These are phyloP conservation scores for Trametes cinnabarina DNA, from an alignment of 768 basidiomycete genomes.

Conservation along the genomic window DNA sequence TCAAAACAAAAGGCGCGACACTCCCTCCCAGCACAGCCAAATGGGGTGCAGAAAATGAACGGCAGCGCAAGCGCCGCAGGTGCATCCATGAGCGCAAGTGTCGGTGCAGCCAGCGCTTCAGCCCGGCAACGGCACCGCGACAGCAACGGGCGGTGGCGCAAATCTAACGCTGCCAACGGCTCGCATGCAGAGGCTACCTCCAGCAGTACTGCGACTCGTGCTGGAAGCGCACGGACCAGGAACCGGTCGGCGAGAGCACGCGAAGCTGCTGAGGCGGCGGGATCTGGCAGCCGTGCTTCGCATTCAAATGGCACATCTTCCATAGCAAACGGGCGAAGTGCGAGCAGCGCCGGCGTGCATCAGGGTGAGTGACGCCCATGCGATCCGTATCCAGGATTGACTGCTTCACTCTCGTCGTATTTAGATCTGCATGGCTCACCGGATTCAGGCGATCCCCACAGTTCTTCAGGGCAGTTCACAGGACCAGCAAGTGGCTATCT, in stretches of 20 bases:
- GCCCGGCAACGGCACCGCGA: constrained; percentile 11
- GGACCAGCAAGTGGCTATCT: constrained; percentile 23
- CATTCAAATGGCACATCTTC: constrained; percentile 1
- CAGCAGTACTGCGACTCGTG: constrained; percentile 7
- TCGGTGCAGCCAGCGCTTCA: background rate
- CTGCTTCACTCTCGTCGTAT: too few species aligned
- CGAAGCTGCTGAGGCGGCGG: constrained; percentile 11
- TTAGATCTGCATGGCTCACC: background rate
- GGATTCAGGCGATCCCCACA: background rate
- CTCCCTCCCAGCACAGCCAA: constrained; percentile 7
- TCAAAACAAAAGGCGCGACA: constrained; percentile 2
- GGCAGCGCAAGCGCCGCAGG: constrained; percentile 5
- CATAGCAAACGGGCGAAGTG: background rate
- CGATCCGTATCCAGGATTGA: background rate
- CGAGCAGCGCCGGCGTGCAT: background rate
- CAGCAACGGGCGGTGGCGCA: constrained; percentile 18
- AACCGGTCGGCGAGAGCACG: constrained; percentile 16
- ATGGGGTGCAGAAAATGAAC: constrained; percentile 3
- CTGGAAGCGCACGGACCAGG: constrained; percentile 12
- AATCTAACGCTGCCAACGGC: background rate
- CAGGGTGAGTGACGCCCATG: background rate
- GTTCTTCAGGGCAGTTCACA: constrained; percentile 11
- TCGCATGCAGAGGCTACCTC: background rate
- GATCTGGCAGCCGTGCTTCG: background rate
- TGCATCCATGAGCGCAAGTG: constrained; percentile 1